Evolutionary conservation across 306 rosid species (phyloP), one percentile per base, ranked within the genome.

Genomic region (Begonia fuchsioides): DNA sequence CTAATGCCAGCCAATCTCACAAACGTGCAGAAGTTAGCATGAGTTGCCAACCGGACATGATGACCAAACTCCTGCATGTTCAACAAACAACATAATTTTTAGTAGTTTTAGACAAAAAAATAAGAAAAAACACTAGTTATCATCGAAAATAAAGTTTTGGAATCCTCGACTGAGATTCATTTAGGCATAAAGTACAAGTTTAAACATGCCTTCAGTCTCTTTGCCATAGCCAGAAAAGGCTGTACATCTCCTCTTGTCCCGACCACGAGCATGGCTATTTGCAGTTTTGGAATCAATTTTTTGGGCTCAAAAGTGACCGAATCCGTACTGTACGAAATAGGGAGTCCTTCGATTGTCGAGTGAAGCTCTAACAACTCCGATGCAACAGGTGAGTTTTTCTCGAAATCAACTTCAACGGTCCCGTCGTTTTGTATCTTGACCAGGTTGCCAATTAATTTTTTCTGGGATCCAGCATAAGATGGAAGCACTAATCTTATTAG

Each of bases 171-270:
- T 0, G 32, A 26, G 32, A 26, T 26, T 26, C 32, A 3, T 26
- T 3, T 26, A 26, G 4, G 26, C 26, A 19, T 19, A 19, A 19
- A 62, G 47, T 44, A 35, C 49, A 46, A 49, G 49, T 51, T 55
- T 46, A 62, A 53, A 65, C 86, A 63, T 84, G 74, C 97, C 92
- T 90, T 92, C 64, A 90, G 93, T 72, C 76, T 81, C 77, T 71
- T 85, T 55, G 98, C 94, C 69, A 90, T 71, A 50, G 95, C 92
- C 66, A 90, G 53, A 72, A 90, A 90, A 67, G 98, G 78, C 50
- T 90, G 98, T 55, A 90, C 85, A 18, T 90, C 98, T 47, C 98
- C 98, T 75, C 98, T 77, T 52, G 98, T 90, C 69, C 98, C 98
- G 38, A 90, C 95, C 64, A 81, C 98, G 58, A 90, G 98, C 48